Evolutionary conservation across 139 green algal genomes (phyloP), one percentile per base, ranked within the genome.

Genomic region (Chlamydomonas schloesseri): DNA sequence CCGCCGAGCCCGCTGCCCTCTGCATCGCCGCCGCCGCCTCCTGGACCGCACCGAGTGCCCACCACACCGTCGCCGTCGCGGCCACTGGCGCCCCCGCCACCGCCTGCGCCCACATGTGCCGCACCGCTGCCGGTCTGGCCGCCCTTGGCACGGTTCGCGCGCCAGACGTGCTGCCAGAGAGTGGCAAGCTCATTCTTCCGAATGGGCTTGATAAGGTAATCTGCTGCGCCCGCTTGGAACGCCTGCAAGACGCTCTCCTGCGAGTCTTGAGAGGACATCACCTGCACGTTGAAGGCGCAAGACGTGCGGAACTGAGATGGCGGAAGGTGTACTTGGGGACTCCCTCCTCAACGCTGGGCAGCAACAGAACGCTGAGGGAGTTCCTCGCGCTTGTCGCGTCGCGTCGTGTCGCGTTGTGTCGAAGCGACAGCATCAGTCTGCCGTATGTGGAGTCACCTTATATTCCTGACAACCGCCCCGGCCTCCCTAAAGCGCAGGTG

Each of bases 141-240:
- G 71, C 82, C 50, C 57, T 76, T 81, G 18, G 64, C 78, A 23
- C 73, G 65, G 57, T 90, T 84, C 6, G 87, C 87, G 0, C 88
- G 62, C 88, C 88, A 91, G 10, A 91, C 79, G 71, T 91, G 88
- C 83, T 91, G 94, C 95, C 94, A 97, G 20, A 97, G 87, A 8
- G 93, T 96, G 23, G 90, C 91, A 0, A 96, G 79, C 91, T 97
- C 94, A 34, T 97, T 97, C 46, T 89, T 88, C 3, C 94, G 91
- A 18, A 97, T 84, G 4, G 95, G 95, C 85, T 97, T 97, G 60
- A 97, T 90, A 21, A 97, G 88, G 84, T 94, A 97, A 72, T 96
- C 94, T 0, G 90, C 81, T 2, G 94, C 95, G 60, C 95, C 94
- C 34, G 83, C 87, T 26, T 91, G 77, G 36, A 91, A 91, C 1